Evolutionary conservation across 495 filamentous ascomycete species (phyloP), one percentile per base, ranked within the genome.

Genomic region (Beverwykella pulmonaria): DNA sequence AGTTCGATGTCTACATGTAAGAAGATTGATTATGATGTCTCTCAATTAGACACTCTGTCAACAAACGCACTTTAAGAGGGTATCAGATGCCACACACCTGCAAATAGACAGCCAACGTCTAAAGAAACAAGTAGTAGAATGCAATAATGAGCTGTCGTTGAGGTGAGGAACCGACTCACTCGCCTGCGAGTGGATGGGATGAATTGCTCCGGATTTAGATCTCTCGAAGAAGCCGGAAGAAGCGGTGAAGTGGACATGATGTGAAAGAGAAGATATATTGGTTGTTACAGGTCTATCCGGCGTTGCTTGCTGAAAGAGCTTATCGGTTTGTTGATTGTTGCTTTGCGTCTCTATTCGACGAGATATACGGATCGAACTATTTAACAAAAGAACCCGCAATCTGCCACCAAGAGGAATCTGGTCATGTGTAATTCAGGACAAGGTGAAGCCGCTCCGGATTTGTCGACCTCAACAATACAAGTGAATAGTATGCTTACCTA

Each of bases 1-100:
- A 8, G 73, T 68, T 53, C 78, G 61, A 10, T 73, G 70, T 72
- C 87, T 85, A 75, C 88, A 90, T 20, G 82, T 81, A 26, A 84
- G 78, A 3, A 90, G 77, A 41, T 82, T 79, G 57, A 89, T 82
- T 54, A 90, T 79, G 53, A 90, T 84, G 68, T 85, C 84, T 19
- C 2, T 50, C 15, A 29, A 50, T 60, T 26, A 5, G 22, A 22
- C 27, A 15, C 41, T 30, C 32, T 20, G 49, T 39, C 36, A 22
- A 20, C 15, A 48, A 36, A 22, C 10, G 10, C 55, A 10, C 19
- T 17, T 29, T 19, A 54, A 29, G 32, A 32, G 27, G 2, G 20
- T 9, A 25, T 46, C 10, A 49, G 17, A 22, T 6, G 23, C 12
- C n/a, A 5, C 36, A 36, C 56, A 66, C 61, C 70, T 62, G 84